Conservation (phyloP, 805 yeast species). For the Yamadazyma akitaensis region DNA sequence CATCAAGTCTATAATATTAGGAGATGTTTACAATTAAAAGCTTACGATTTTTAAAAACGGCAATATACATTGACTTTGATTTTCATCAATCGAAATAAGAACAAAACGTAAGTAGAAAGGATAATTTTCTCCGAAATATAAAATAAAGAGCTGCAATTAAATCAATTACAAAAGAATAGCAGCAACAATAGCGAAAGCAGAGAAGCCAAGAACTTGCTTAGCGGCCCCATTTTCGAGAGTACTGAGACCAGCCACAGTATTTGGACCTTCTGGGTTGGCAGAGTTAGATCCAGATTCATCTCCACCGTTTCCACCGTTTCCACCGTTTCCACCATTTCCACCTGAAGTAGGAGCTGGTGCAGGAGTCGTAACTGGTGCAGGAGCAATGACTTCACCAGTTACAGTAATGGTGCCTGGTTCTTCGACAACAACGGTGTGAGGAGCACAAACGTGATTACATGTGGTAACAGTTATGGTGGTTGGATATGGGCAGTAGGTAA, state of each 20-base stretch:
- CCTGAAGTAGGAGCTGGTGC: not conserved
- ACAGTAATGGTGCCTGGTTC: slow-evolving; percentile 31
- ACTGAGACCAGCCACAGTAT: slow-evolving; percentile 8
- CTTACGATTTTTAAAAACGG: not conserved
- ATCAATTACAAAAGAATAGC: slow-evolving; percentile 6
- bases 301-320: too few species aligned
- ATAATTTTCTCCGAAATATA: not conserved
- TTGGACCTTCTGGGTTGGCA: not conserved
- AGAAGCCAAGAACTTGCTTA: slow-evolving; percentile 7
- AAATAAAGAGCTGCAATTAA: not conserved
- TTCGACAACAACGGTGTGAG: slow-evolving; percentile 27
- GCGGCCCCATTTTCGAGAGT: slow-evolving; percentile 10
- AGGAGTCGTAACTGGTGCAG: slow-evolving; percentile 21
- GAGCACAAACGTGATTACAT: slow-evolving; percentile 25
- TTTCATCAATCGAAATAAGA: not conserved
- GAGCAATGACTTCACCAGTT: slow-evolving; percentile 28
- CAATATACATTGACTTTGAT: too few species aligned
- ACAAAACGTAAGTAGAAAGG: not conserved
- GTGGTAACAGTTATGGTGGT: slow-evolving; percentile 34
- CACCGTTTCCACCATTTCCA: too few species aligned
- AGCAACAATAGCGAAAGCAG: slow-evolving; percentile 10
- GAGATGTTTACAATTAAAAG: slow-evolving; percentile 31
- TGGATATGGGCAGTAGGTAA: slow-evolving; percentile 36
- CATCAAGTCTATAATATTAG: slow-evolving; percentile 51
- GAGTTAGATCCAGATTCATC: not conserved